A percentile compares a stretch with the other conserved stretches of the same genome.
These are phyloP conservation scores for Parathielavia appendiculata DNA, from an alignment of 495 filamentous ascomycete genomes.

Conservation along the genomic window DNA sequence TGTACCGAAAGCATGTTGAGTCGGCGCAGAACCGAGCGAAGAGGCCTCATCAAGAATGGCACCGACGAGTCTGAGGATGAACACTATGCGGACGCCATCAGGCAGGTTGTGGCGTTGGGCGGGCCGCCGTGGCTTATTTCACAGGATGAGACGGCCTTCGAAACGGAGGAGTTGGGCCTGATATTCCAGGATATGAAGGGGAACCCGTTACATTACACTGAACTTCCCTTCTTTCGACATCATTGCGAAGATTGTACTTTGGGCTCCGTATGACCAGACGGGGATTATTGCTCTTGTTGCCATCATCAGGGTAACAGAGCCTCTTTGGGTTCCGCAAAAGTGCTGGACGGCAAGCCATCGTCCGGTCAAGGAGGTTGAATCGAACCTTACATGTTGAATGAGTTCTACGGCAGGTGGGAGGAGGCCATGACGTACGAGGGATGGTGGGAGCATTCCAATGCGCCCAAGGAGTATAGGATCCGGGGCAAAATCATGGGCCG, in stretches of 20 bases:
- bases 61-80: not conserved
- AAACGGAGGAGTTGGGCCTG: not conserved
- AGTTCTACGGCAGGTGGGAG: not conserved
- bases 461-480: too few relatives aligned
- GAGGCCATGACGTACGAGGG: too few relatives aligned
- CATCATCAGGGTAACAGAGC: too few relatives aligned
- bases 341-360: too few relatives aligned
- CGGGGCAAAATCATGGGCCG: too few relatives aligned
- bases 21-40: too few relatives aligned
- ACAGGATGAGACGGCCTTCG: not conserved
- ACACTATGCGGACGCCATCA: not conserved
- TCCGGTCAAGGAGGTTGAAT: not conserved
- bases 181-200: not conserved
- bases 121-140: not conserved
- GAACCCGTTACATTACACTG: not conserved
- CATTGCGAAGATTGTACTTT: not conserved
- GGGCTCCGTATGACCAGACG: not conserved
- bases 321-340: too few relatives aligned
- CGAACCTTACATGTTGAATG: not conserved
- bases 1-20: too few relatives aligned
- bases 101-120: not conserved
- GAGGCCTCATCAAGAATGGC: too few relatives aligned
- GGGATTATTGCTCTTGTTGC: too few relatives aligned
- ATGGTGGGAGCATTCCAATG: too few relatives aligned
- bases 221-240: too few relatives aligned